Evolutionary conservation across 2,329 filamentous ascomycete species (phyloP).

Genomic region (Huntiella savannae): DNA sequence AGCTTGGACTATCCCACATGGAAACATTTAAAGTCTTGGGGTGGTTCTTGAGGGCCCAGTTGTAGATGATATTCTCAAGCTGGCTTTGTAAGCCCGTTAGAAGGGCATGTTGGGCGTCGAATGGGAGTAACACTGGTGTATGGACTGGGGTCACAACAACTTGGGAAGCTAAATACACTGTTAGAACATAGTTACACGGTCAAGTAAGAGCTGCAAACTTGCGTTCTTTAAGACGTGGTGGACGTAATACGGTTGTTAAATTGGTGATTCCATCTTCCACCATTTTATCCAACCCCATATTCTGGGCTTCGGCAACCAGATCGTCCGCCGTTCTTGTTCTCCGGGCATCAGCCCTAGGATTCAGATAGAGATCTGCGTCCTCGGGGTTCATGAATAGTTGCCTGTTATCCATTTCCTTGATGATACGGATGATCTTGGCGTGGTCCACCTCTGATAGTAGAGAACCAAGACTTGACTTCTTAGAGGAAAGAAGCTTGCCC

Average conservation of each 20-base stretch:
- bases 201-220: not conserved
- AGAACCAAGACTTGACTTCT: not conserved
- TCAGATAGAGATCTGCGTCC: constrained; percentile 1
- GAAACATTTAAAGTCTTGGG: not conserved
- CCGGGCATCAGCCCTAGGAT: not conserved
- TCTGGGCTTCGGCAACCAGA: not conserved
- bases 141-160: constrained; percentile 3
- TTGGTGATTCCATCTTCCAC: not conserved
- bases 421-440: constrained; percentile 3
- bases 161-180: not conserved
- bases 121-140: constrained; percentile 2
- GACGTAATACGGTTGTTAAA: not conserved
- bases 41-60: constrained; percentile 4
- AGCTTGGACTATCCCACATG: constrained; percentile 5
- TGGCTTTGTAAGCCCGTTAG: constrained; percentile 1
- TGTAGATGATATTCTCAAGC: constrained; percentile 5
- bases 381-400: constrained; percentile 4
- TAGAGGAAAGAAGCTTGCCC: not conserved
- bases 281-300: not conserved
- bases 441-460: constrained; percentile 1
- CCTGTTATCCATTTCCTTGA: constrained; percentile 3
- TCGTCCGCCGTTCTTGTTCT: not conserved
- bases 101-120: constrained; percentile 6
- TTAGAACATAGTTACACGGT: not conserved
- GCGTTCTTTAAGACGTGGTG: not conserved